Percentiles rank a stretch among this genome's conserved stretches.
Evolutionary conservation across 164 flowering plant species (phyloP).

Genomic region (Cinnamomum micranthum): DNA sequence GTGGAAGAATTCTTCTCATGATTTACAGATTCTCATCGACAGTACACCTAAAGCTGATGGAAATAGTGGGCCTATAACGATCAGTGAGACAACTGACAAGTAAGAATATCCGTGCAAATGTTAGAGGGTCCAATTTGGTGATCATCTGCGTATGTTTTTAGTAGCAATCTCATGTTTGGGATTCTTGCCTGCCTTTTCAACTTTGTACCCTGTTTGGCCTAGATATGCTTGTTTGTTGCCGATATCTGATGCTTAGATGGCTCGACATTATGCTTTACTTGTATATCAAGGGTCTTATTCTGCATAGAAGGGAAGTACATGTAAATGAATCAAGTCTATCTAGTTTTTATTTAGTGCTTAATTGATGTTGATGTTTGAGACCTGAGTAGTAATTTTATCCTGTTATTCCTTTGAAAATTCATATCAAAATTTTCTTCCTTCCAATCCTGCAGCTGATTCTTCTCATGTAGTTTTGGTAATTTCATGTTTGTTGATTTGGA

Average conservation of each 20-base stretch:
- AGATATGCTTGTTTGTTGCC: neutral
- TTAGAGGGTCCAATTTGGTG: neutral
- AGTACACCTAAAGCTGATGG: constrained; percentile 45
- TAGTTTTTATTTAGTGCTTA: too few relatives aligned
- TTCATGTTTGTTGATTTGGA: neutral
- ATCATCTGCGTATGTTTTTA: neutral
- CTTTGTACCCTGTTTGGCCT: neutral
- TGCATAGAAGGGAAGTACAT: neutral
- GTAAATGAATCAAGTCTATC: neutral
- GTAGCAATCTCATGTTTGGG: neutral
- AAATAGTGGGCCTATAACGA: constrained; percentile 22
- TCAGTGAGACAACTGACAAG: constrained; percentile 11
- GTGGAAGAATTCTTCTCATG: neutral
- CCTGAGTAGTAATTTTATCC: too few relatives aligned
- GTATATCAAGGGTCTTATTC: neutral
- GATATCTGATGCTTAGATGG: neutral
- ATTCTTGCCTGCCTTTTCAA: neutral
- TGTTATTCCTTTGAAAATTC: neutral
- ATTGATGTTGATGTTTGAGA: neutral
- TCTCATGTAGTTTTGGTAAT: neutral
- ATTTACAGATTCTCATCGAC: constrained; percentile 42
- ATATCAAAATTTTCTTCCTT: neutral
- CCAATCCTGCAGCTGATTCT: neutral
- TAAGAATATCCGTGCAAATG: neutral
- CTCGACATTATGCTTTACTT: neutral